Percentiles rank a stretch among this genome's conserved stretches.
Conservation (phyloP, 2,329 filamentous ascomycete species). For the Diaporthe sp. region DNA sequence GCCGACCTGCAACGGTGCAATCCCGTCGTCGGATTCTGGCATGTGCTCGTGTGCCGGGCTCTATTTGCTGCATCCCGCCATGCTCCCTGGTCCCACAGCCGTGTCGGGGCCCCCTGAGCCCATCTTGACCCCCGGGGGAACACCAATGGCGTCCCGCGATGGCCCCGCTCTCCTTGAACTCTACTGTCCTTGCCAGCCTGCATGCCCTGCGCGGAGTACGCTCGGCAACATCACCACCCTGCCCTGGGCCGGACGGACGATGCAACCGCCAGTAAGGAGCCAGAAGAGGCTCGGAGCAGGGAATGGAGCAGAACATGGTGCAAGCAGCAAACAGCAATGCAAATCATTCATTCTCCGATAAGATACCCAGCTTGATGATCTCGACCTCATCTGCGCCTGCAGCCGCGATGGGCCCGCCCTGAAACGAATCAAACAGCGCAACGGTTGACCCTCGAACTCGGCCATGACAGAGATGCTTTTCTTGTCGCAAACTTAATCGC, state of each 20-base stretch:
- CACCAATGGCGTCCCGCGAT: conserved; percentile 20
- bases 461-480: conserved; percentile 18
- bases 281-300: conserved; percentile 2
- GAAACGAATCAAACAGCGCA: conserved; percentile 13
- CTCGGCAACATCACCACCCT: conserved; percentile 18
- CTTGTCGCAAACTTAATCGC: conserved; percentile 18
- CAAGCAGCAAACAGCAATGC: conserved; percentile 18
- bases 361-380: conserved; percentile 7
- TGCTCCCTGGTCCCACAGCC: conserved; percentile 30
- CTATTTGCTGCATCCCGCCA: conserved; percentile 24
- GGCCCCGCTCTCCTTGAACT: conserved; percentile 23
- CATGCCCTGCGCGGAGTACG: conserved; percentile 19
- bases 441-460: conserved; percentile 6
- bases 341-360: conserved; percentile 16
- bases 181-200: conserved; percentile 11
- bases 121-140: not conserved
- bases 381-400: conserved; percentile 8
- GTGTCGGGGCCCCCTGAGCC: conserved; percentile 17
- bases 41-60: conserved; percentile 33
- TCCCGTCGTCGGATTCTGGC: conserved; percentile 31
- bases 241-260: not conserved
- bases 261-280: not conserved
- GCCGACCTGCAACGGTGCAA: conserved; percentile 26
- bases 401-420: conserved; percentile 9
- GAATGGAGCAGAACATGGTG: not conserved